A percentile compares a stretch with the other conserved stretches of the same genome.
Evolutionary conservation across 345 rosid genomes (phyloP).

Genomic region (Gossypium rotundifolium): DNA sequence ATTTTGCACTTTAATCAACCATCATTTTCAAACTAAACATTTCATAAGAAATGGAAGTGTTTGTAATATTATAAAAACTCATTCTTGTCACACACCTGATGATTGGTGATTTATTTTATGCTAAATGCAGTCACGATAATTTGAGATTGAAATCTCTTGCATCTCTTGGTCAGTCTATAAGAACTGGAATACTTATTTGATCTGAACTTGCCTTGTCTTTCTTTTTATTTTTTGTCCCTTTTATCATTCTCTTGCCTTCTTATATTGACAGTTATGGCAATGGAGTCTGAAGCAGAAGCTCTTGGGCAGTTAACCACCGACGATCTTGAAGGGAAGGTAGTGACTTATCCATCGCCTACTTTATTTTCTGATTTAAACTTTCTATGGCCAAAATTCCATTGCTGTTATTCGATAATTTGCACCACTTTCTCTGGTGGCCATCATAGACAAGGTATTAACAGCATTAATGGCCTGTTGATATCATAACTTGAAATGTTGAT

Average conservation of each 20-base stretch:
- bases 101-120: background rate
- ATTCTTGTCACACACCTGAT: background rate
- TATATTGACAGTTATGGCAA: conserved; percentile 36
- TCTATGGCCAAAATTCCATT: background rate
- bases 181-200: background rate
- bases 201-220: background rate
- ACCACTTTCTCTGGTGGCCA: background rate
- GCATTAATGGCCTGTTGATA: background rate
- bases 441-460: background rate
- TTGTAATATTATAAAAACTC: background rate
- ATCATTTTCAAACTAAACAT: background rate
- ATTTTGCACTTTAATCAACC: background rate
- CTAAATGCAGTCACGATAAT: background rate
- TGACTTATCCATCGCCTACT: background rate
- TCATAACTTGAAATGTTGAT: background rate
- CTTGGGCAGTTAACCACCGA: conserved; percentile 58
- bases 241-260: too few species aligned
- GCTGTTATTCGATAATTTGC: background rate
- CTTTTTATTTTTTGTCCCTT: background rate
- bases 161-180: background rate
- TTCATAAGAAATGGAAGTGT: background rate
- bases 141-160: background rate
- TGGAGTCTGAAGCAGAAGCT: conserved; percentile 79
- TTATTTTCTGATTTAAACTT: background rate
- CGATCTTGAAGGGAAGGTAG: conserved; percentile 75